phyloP scores from a whole-genome alignment of 352 stramenopile genomes.

The Pseudoperonospora humuli region DNA sequence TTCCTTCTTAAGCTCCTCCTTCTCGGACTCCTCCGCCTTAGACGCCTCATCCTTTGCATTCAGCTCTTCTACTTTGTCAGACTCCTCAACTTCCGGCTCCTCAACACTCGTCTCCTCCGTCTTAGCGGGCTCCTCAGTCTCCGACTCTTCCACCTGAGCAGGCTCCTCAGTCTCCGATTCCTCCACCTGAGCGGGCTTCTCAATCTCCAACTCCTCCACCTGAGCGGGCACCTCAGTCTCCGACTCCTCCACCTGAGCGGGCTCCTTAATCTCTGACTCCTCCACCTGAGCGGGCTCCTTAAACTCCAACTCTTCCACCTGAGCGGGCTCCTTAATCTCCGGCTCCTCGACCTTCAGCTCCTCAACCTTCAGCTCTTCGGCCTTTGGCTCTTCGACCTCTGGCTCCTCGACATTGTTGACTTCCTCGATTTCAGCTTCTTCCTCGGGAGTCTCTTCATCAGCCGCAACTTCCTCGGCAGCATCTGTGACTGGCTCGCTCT shows the following conservation, averaged over 20 bases:
- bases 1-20: slow-evolving; percentile 7
- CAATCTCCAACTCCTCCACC: too few relatives aligned
- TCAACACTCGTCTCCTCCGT: too few relatives aligned
- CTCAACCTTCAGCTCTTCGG: slow-evolving; percentile 7
- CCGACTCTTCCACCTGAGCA: too few relatives aligned
- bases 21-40: slow-evolving; percentile 11
- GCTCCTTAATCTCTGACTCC: slow-evolving; percentile 2
- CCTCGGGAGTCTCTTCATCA: not conserved
- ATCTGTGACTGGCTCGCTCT: slow-evolving; percentile 1
- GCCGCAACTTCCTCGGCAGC: slow-evolving; percentile 1
- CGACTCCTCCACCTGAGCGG: slow-evolving; percentile 3
- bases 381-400: slow-evolving; percentile 1
- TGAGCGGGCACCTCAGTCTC: too few relatives aligned
- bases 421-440: not conserved
- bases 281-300: slow-evolving; percentile 4
- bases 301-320: not conserved
- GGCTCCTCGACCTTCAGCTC: slow-evolving; percentile 3
- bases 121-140: too few relatives aligned
- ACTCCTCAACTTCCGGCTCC: too few relatives aligned
- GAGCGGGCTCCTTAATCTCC: too few relatives aligned
- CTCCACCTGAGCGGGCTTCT: slow-evolving; percentile 1
- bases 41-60: slow-evolving; percentile 6
- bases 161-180: slow-evolving; percentile 7
- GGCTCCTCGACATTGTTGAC: not conserved
- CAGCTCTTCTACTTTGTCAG: too few relatives aligned